Percentiles rank a stretch among this genome's conserved stretches.
These are phyloP conservation scores for Salix brachista DNA, from an alignment of 345 rosid genomes.

Conservation along the genomic window DNA sequence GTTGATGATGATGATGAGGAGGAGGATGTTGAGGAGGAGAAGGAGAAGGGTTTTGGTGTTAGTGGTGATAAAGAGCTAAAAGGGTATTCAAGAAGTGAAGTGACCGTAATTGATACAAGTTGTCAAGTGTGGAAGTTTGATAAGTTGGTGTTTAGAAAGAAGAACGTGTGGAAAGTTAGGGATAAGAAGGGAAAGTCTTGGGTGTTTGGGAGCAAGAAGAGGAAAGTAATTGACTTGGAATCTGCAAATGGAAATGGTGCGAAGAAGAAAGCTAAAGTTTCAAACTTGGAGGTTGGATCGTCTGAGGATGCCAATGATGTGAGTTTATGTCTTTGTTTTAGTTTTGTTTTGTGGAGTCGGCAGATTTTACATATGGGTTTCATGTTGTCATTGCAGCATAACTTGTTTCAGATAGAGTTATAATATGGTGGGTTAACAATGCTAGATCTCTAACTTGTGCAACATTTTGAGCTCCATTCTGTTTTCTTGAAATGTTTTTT, in stretches of 20 bases:
- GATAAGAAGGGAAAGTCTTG: constrained; percentile 73
- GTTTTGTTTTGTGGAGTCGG: not conserved
- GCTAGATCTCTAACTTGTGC: not conserved
- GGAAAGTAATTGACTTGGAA: constrained; percentile 43
- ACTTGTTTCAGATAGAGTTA: constrained; percentile 2
- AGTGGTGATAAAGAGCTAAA: constrained; percentile 46
- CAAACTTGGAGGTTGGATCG: constrained; percentile 10
- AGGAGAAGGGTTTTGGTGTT: constrained; percentile 16
- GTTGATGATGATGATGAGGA: constrained; percentile 18
- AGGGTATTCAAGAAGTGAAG: constrained; percentile 89
- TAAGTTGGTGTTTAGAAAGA: constrained; percentile 68
- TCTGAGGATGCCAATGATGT: constrained; percentile 24
- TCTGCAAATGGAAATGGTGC: constrained; percentile 26
- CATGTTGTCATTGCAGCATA: not conserved
- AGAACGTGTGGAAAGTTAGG: constrained; percentile 78
- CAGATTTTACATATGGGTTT: not conserved
- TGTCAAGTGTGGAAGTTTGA: constrained; percentile 75
- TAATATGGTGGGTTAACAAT: not conserved
- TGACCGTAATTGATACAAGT: constrained; percentile 91
- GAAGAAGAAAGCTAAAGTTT: constrained; percentile 52
- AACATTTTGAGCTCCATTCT: not conserved
- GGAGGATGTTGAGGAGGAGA: constrained; percentile 30
- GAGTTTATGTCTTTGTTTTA: constrained; percentile 13
- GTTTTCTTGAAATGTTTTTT: not conserved
- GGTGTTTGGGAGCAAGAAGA: constrained; percentile 48